phyloP scores from a whole-genome alignment of 2,329 filamentous ascomycete species.

The Colletotrichum sp. region DNA sequence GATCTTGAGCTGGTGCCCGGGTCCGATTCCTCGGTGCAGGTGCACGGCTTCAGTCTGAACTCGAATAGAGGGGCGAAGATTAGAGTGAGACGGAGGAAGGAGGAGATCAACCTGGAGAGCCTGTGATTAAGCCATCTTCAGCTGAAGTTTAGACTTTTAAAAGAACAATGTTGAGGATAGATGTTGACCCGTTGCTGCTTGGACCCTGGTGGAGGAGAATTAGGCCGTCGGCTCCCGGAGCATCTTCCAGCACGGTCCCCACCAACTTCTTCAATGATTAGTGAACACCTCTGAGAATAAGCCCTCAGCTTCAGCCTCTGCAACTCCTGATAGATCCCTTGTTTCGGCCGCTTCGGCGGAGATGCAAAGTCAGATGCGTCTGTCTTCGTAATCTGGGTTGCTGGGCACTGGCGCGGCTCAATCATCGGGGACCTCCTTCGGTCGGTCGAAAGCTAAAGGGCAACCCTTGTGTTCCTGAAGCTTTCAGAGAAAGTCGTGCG shows the following conservation, averaged over 20 bases:
- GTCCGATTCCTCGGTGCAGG: background rate
- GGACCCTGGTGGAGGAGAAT: background rate
- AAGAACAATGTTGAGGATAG: background rate
- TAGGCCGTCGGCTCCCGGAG: background rate
- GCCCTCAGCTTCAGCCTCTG: background rate
- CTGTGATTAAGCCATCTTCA: background rate
- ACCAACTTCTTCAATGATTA: background rate
- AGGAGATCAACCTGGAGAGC: background rate
- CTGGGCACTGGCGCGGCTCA: background rate
- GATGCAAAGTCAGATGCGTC: background rate
- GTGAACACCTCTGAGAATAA: background rate
- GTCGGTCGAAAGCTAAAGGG: background rate
- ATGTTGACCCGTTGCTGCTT: background rate
- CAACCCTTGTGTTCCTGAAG: background rate
- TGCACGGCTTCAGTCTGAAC: background rate
- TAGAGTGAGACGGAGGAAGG: background rate
- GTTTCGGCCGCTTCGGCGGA: background rate
- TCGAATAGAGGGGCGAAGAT: background rate
- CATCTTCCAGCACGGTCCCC: background rate
- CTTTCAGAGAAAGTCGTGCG: background rate
- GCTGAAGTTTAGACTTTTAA: background rate
- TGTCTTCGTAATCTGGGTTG: background rate
- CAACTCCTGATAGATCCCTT: background rate
- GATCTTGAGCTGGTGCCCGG: slow-evolving; percentile 25
- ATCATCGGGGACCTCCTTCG: background rate